Conservation (phyloP, 2,329 filamentous ascomycete genomes). For the Zymoseptoria brevis region DNA sequence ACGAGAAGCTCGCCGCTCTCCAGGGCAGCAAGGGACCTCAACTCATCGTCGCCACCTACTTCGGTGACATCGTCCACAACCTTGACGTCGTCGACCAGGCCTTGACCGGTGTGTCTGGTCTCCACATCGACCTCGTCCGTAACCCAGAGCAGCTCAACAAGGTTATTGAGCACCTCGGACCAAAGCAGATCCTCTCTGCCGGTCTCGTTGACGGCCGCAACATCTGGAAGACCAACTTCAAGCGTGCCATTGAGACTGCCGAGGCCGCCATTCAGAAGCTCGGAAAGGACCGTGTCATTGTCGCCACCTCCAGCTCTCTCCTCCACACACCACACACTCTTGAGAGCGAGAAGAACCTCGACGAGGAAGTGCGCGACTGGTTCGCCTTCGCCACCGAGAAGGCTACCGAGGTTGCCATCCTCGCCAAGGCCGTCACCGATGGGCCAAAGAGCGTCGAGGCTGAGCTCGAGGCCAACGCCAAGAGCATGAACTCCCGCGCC, state of each 20-base stretch:
- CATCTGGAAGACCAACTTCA: conserved; percentile 99
- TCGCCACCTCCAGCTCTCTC: conserved; percentile 93
- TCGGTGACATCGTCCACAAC: conserved; percentile 99
- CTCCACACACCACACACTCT: conserved; percentile 98
- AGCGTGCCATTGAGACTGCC: conserved; percentile 82
- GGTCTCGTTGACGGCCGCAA: conserved; percentile 98
- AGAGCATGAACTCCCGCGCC: conserved; percentile 83
- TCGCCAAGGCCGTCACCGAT: conserved; percentile 94
- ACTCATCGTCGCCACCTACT: conserved; percentile 91
- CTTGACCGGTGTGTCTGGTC: conserved; percentile 63
- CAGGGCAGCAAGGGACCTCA: conserved; percentile 71
- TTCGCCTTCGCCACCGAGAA: conserved; percentile 98
- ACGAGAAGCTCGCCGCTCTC: conserved; percentile 73
- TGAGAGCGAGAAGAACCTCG: conserved; percentile 96
- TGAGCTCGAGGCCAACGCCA: conserved; percentile 93
- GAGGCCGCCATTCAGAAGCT: conserved; percentile 91
- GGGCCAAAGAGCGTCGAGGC: conserved; percentile 78
- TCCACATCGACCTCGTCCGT: conserved; percentile 94
- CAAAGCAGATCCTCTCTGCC: conserved; percentile 83
- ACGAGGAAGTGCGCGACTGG: conserved; percentile 89
- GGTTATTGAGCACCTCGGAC: conserved; percentile 72
- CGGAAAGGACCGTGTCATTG: conserved; percentile 94
- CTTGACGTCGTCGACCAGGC: conserved; percentile 71
- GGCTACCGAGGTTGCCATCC: conserved; percentile 78
- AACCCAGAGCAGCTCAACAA: conserved; percentile 95